phyloP scores from a whole-genome alignment of 768 basidiomycete species.

The Sporobolomyces pararoseus region DNA sequence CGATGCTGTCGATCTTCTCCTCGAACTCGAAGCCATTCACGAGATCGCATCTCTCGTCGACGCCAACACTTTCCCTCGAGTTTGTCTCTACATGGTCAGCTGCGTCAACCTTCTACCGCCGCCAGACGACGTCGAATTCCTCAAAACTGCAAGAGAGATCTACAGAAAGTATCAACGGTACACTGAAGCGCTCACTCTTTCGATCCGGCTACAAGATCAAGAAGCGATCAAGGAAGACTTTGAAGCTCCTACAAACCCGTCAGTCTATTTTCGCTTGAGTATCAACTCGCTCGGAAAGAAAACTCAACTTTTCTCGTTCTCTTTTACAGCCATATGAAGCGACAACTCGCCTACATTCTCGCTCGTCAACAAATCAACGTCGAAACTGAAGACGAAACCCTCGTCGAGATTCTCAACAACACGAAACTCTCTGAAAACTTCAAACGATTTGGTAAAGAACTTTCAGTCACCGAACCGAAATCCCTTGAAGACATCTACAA shows the following conservation, averaged over 20 bases:
- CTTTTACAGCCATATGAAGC: conserved; percentile 70
- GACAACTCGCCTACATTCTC: conserved; percentile 88
- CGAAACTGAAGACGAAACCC: conserved; percentile 82
- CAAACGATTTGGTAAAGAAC: conserved; percentile 85
- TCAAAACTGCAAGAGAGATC: conserved; percentile 79
- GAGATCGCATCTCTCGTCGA: conserved; percentile 75
- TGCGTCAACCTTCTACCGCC: conserved; percentile 86
- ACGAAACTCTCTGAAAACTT: conserved; percentile 76
- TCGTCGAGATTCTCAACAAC: conserved; percentile 82
- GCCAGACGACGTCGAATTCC: conserved; percentile 85
- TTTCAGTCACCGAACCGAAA: conserved; percentile 83
- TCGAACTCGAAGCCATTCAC: conserved; percentile 85
- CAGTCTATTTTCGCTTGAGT: conserved; percentile 47
- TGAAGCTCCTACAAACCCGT: conserved; percentile 82
- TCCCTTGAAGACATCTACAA: conserved; percentile 97
- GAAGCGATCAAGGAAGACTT: conserved; percentile 82
- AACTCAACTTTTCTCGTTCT: background rate
- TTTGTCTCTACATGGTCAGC: conserved; percentile 93
- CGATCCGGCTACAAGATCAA: conserved; percentile 76
- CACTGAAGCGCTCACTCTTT: conserved; percentile 82
- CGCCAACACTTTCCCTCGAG: conserved; percentile 77
- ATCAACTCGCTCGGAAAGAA: background rate
- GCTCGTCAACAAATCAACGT: conserved; percentile 86
- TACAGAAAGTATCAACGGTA: conserved; percentile 82
- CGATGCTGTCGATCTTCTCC: conserved; percentile 90